These are phyloP conservation scores for Botrytis hyacinthi DNA, from an alignment of 2,329 filamentous ascomycete genomes.

Conservation along the genomic window DNA sequence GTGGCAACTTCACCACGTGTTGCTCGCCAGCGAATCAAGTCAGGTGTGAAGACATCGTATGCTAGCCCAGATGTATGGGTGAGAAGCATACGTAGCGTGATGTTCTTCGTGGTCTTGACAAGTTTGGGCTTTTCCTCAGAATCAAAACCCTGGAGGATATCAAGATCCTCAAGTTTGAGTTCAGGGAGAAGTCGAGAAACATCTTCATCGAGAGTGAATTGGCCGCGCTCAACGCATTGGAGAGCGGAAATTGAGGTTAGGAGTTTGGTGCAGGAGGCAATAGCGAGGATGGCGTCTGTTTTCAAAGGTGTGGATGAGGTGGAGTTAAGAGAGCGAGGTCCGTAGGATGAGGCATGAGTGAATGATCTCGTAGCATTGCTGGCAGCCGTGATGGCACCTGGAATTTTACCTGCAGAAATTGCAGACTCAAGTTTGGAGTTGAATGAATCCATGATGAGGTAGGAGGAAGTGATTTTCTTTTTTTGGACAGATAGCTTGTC, in stretches of 20 bases:
- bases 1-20: slow-evolving; percentile 21
- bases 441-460: slow-evolving; percentile 4
- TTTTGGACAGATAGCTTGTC: background rate
- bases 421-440: background rate
- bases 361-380: slow-evolving; percentile 26
- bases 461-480: background rate
- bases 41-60: slow-evolving; percentile 25
- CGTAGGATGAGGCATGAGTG: slow-evolving; percentile 44
- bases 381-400: slow-evolving; percentile 28
- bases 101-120: slow-evolving; percentile 27
- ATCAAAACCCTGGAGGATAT: slow-evolving; percentile 34
- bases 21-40: slow-evolving; percentile 20
- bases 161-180: slow-evolving; percentile 32
- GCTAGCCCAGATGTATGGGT: slow-evolving; percentile 31
- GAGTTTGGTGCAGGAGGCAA: slow-evolving; percentile 58
- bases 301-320: slow-evolving; percentile 57
- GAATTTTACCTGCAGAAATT: slow-evolving; percentile 22
- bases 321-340: background rate
- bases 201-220: slow-evolving; percentile 49
- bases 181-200: slow-evolving; percentile 32
- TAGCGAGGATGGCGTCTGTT: slow-evolving; percentile 58
- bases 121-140: slow-evolving; percentile 26
- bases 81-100: slow-evolving; percentile 35
- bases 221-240: slow-evolving; percentile 55
- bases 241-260: slow-evolving; percentile 51